Conservation (phyloP, 345 rosid genomes). For the Citrus maxima region DNA sequence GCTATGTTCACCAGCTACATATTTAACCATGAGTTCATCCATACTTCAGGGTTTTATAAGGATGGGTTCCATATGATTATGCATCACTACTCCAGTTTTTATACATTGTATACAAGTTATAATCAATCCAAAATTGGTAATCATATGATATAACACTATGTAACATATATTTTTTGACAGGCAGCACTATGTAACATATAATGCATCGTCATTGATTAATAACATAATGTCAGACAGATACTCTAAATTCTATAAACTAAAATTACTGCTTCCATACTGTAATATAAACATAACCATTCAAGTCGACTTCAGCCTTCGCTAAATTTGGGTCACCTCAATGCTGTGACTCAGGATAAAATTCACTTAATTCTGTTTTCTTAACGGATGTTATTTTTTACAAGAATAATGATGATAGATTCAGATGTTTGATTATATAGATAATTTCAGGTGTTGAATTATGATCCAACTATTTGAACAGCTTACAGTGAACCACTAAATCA, state of each 20-base stretch:
- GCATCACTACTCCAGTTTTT: neutral
- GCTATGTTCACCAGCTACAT: neutral
- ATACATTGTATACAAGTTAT: neutral
- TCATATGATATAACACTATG: neutral
- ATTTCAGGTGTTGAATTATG: neutral
- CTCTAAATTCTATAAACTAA: neutral
- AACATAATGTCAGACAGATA: neutral
- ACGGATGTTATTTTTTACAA: neutral
- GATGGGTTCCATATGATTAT: neutral
- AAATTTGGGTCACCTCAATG: neutral
- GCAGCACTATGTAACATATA: neutral
- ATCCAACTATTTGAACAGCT: neutral
- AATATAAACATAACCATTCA: neutral
- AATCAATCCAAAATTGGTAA: neutral
- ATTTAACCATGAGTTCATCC: neutral
- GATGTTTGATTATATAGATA: neutral
- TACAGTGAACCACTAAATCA: neutral
- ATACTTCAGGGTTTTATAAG: neutral
- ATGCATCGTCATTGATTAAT: too few relatives aligned
- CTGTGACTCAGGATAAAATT: neutral
- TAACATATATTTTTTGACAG: too few relatives aligned
- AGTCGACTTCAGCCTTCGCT: neutral
- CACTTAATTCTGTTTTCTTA: neutral
- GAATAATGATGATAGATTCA: neutral
- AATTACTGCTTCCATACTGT: neutral